Conservation (phyloP, 2,329 filamentous ascomycete species). For the Aspergillus luchuensis region DNA sequence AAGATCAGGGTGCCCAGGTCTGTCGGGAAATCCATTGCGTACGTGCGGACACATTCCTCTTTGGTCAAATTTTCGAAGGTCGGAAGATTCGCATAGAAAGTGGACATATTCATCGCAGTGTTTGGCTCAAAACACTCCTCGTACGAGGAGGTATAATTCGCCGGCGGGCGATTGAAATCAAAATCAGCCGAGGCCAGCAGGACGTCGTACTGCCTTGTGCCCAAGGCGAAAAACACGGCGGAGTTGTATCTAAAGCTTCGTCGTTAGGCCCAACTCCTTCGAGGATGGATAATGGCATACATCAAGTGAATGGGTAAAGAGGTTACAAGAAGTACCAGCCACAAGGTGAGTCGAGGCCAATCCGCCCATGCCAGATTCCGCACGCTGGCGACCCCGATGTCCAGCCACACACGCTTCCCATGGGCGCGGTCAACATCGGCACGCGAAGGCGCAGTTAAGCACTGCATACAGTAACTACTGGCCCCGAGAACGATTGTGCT, state of each 20-base stretch:
- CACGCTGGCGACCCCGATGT: slow-evolving; percentile 45
- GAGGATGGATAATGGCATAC: not conserved
- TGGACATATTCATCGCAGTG: not conserved
- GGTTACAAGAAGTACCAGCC: slow-evolving; percentile 16
- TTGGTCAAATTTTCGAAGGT: not conserved
- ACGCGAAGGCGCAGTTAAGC: slow-evolving; percentile 53
- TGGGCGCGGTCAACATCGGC: slow-evolving; percentile 54
- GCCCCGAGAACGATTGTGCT: slow-evolving; percentile 50
- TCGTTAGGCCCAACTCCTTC: not conserved
- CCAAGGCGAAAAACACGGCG: slow-evolving; percentile 3
- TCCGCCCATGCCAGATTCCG: slow-evolving; percentile 26
- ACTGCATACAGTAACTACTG: slow-evolving; percentile 57
- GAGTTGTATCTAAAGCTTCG: slow-evolving; percentile 5
- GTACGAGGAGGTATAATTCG: not conserved
- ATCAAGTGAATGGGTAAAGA: slow-evolving; percentile 24
- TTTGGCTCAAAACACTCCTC: not conserved
- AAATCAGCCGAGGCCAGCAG: not conserved
- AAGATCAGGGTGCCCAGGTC: not conserved
- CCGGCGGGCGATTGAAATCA: not conserved
- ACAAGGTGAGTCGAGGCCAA: slow-evolving; percentile 34
- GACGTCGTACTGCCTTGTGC: slow-evolving; percentile 4
- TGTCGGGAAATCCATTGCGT: not conserved
- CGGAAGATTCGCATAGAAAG: not conserved
- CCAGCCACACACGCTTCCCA: slow-evolving; percentile 41
- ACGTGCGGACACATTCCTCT: not conserved